Conservation (phyloP, 2,329 filamentous ascomycete species). For the Clonostachys rosea region DNA sequence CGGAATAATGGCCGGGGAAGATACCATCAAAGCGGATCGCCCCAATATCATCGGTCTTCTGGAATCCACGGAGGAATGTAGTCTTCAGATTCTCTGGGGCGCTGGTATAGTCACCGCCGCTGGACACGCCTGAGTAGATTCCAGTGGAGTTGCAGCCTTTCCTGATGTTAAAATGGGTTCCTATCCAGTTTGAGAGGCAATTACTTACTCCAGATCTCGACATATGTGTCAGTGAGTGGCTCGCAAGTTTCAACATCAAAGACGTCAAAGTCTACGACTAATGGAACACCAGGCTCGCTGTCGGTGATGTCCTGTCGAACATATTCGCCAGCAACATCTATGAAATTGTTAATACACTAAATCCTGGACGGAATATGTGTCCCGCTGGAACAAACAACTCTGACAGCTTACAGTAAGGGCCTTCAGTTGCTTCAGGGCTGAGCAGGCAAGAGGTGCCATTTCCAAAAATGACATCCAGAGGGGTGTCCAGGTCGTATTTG, state of each 20-base stretch:
- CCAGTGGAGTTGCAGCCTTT: constrained; percentile 37
- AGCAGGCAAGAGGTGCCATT: constrained; percentile 38
- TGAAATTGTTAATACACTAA: too few relatives aligned
- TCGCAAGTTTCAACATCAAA: constrained; percentile 35
- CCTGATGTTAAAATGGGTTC: too few relatives aligned
- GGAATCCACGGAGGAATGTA: constrained; percentile 27
- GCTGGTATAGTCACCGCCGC: constrained; percentile 36
- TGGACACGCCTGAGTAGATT: constrained; percentile 33
- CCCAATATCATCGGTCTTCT: constrained; percentile 31
- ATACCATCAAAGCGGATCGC: constrained; percentile 35
- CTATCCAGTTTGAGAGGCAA: too few relatives aligned
- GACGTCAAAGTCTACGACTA: constrained; percentile 35
- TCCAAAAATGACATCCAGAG: constrained; percentile 26
- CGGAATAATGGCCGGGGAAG: constrained; percentile 38
- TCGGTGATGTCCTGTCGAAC: constrained; percentile 31
- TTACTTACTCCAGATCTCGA: constrained; percentile 36
- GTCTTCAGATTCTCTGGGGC: constrained; percentile 21
- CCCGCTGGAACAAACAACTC: neutral
- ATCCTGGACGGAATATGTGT: too few relatives aligned
- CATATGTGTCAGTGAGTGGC: constrained; percentile 27
- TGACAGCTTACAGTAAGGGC: constrained; percentile 30
- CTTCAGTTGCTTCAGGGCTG: constrained; percentile 43
- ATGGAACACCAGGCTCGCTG: constrained; percentile 28
- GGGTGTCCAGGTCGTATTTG: constrained; percentile 21
- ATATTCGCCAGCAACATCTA: constrained; percentile 21